Evolutionary conservation across 1,284 basidiomycete species (phyloP), one percentile per base, ranked within the genome.

Genomic region (Moniliophthora roreri): DNA sequence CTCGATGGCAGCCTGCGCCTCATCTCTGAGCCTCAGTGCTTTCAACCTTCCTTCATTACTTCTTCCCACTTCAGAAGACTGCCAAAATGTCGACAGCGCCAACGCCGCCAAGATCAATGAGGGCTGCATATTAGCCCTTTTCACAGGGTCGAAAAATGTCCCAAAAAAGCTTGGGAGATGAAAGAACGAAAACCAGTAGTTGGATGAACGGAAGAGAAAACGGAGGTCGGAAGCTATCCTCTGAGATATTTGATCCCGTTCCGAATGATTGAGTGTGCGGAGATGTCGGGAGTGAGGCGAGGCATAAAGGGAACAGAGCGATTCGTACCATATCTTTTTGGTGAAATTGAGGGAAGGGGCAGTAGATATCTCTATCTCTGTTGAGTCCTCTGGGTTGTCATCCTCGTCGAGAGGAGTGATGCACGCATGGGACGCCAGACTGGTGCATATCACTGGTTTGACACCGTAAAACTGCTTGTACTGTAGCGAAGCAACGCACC

Each of bases 271-370:
- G 35, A 81, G 62, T 36, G 66, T 50, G 48, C 65, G 69, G 44
- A 62, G 60, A 51, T 62, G 65, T n/a, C 58, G 55, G 39, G 68
- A 61, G 42, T 64, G 63, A 7, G 76, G 68, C 20, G 73, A 69
- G 35, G 71, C 60, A 65, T 89, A 89, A 8, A 84, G 63, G 23
- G 72, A 70, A 35, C 89, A 67, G 21, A 91, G 72, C 4, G 77
- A 80, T 62, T 90, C 89, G 85, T 86, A 91, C 88, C 88, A 90
- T 32, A 81, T 82, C 70, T 85, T 82, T 50, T 85, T 84, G 24
- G 76, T 73, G 65, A 87, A 89, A 44, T 77, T 75, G 24, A 85
- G 66, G 11, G 85, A 84, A 6, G 87, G 87, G 55, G 82, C 80
- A 46, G 21, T 41, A 15, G 54, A 24, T 9, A 55, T 50, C 20